Percentiles rank a stretch among this genome's conserved stretches.
Conservation (phyloP, 108 stramenopile species). For the Conticribra weissflogii region DNA sequence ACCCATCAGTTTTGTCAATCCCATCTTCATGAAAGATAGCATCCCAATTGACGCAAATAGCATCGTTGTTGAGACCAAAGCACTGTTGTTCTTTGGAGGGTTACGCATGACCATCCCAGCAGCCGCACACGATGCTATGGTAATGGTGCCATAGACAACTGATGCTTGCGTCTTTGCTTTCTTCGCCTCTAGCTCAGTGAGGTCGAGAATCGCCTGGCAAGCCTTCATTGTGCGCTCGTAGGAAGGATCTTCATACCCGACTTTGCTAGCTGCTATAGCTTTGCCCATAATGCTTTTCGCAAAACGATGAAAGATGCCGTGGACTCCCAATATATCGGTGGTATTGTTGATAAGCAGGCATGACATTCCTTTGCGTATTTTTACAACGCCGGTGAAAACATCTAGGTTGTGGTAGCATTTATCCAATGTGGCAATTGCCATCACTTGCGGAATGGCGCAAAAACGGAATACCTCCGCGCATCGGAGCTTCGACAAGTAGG, state of each 20-base stretch:
- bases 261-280: constrained; percentile 47
- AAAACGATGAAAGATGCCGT: constrained; percentile 70
- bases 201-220: constrained; percentile 68
- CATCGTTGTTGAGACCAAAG: constrained; percentile 9
- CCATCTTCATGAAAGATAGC: constrained; percentile 22
- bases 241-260: constrained; percentile 73
- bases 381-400: constrained; percentile 99
- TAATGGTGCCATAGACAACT: constrained; percentile 7
- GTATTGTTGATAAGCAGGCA: constrained; percentile 81
- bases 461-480: constrained; percentile 94
- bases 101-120: constrained; percentile 16
- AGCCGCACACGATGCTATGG: constrained; percentile 7
- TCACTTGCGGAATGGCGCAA: constrained; percentile 99
- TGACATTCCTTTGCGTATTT: constrained; percentile 90
- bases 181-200: constrained; percentile 46
- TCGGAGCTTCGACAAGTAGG: constrained; percentile 86
- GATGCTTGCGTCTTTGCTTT: neutral
- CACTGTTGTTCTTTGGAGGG: constrained; percentile 1
- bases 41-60: constrained; percentile 24
- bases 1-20: constrained; percentile 11
- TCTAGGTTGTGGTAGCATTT: constrained; percentile 91
- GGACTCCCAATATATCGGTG: constrained; percentile 74
- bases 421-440: constrained; percentile 99
- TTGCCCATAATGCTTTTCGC: constrained; percentile 58
- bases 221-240: constrained; percentile 73